Evolutionary conservation across 169 alveolate genomes (phyloP).

Genomic region (Sarcocystis neurona): DNA sequence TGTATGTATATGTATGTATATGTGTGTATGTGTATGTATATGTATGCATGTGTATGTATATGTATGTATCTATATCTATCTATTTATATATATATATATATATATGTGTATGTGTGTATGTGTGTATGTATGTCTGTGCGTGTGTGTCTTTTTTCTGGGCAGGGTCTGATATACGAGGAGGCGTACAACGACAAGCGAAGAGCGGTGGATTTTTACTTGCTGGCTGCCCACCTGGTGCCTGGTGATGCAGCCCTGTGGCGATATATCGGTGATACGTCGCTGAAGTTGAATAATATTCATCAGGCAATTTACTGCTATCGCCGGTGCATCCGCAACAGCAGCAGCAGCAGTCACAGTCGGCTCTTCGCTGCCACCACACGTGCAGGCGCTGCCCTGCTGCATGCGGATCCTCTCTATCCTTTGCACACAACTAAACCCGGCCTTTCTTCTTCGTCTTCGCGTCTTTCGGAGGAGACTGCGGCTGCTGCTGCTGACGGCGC

Average conservation of each 20-base stretch:
- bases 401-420: too few relatives aligned
- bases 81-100: too few relatives aligned
- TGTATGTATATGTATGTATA: neutral
- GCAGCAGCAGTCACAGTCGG: neutral
- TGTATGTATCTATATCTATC: neutral
- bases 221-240: constrained; percentile 53
- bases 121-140: constrained; percentile 10
- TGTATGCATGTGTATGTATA: neutral
- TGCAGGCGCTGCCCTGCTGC: too few relatives aligned
- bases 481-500: neutral
- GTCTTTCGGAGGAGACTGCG: neutral
- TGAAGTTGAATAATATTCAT: neutral
- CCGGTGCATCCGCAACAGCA: constrained; percentile 34
- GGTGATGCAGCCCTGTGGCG: constrained; percentile 53
- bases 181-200: constrained; percentile 49
- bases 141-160: neutral
- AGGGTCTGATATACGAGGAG: constrained; percentile 58
- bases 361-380: constrained; percentile 4
- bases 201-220: constrained; percentile 44
- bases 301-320: constrained; percentile 61
- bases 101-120: neutral
- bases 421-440: neutral
- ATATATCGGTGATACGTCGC: constrained; percentile 40
- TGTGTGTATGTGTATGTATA: neutral
- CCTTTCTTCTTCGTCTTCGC: neutral